phyloP scores from a whole-genome alignment of 305 asterid genomes.

The Petunia hybrid region DNA sequence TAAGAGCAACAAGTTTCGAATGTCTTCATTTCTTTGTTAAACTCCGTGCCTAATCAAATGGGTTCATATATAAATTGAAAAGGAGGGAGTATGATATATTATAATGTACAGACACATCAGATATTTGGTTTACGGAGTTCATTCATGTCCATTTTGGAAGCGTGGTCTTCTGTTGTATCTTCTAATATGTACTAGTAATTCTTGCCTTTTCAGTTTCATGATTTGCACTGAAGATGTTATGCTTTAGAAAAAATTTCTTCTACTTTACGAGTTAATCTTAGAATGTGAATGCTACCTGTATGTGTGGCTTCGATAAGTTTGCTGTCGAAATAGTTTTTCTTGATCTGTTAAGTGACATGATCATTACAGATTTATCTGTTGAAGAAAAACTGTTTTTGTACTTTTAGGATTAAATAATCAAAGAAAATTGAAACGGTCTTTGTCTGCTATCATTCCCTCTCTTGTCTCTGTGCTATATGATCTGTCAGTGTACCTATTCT shows the following conservation, averaged over 20 bases:
- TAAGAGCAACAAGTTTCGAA: no score
- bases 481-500: constrained; percentile 2
- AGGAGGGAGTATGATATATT: no score
- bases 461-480: background rate
- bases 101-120: no score
- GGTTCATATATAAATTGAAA: no score
- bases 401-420: background rate
- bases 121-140: background rate
- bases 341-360: constrained; percentile 1
- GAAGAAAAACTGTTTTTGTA: background rate
- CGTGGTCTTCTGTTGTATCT: background rate
- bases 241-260: background rate
- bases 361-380: background rate
- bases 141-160: constrained; percentile 11
- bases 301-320: background rate
- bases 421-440: constrained; percentile 3
- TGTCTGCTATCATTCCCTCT: constrained; percentile 2
- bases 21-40: no score
- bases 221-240: background rate
- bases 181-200: background rate
- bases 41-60: no score
- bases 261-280: background rate
- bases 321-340: background rate
- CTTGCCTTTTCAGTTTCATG: constrained; percentile 8
- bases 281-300: background rate